A percentile compares a stretch with the other conserved stretches of the same genome.
phyloP scores from a whole-genome alignment of 208 protist species.

The Trypanosomatidae sp. region DNA sequence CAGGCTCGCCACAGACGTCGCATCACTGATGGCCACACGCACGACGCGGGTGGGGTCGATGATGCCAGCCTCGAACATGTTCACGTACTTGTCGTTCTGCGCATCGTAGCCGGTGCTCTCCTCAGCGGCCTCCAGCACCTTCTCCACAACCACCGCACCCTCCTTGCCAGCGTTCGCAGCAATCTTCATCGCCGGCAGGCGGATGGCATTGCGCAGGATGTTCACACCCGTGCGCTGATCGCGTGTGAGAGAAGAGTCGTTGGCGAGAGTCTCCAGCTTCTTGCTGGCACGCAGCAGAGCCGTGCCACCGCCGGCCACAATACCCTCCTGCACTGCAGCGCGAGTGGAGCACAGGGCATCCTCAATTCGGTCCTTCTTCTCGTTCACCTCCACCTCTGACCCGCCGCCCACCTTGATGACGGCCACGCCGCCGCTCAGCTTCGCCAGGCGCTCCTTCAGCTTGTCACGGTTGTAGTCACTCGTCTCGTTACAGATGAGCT shows the following conservation, averaged over 20 bases:
- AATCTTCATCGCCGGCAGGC: conserved; percentile 94
- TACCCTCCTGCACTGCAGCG: conserved; percentile 99
- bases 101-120: conserved; percentile 94
- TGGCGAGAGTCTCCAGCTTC: conserved; percentile 83
- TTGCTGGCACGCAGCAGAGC: conserved; percentile 95
- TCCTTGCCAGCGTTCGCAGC: conserved; percentile 97
- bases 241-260: conserved; percentile 55
- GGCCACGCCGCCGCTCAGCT: conserved; percentile 97
- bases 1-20: conserved; percentile 96
- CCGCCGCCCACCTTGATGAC: conserved; percentile 98
- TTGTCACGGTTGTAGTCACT: conserved; percentile 98
- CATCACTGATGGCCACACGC: conserved; percentile 95
- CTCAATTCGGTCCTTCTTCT: conserved; percentile 99
- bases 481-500: conserved; percentile 82
- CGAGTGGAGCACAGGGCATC: conserved; percentile 99
- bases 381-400: conserved; percentile 98
- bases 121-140: conserved; percentile 91
- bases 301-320: conserved; percentile 98
- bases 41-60: conserved; percentile 99
- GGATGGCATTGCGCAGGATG: conserved; percentile 95
- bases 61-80: conserved; percentile 99
- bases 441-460: conserved; percentile 98
- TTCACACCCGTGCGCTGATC: conserved; percentile 97
- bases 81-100: conserved; percentile 92
- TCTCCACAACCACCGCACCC: conserved; percentile 97